These are phyloP conservation scores for Aegilops longissima DNA, from an alignment of 176 grass and related monocot species.

Conservation along the genomic window DNA sequence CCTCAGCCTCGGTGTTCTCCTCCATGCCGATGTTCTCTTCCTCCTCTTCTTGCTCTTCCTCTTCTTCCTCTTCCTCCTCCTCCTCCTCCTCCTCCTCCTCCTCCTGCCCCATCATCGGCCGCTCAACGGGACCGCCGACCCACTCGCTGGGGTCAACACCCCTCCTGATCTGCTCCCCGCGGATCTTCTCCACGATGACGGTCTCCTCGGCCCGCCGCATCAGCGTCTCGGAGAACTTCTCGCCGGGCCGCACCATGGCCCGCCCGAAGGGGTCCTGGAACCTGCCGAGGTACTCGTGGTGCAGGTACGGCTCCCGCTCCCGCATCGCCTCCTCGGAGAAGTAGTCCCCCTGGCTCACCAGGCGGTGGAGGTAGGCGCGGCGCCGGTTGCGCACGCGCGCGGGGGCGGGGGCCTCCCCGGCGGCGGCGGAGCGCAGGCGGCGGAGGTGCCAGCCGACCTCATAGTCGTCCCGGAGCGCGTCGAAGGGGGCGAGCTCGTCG, in stretches of 20 bases:
- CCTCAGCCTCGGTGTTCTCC: too few species aligned
- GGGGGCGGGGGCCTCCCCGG: neutral
- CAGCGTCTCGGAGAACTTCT: constrained; percentile 84
- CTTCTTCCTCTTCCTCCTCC: too few species aligned
- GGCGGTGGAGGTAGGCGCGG: constrained; percentile 69
- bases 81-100: too few species aligned
- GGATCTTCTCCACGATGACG: too few species aligned
- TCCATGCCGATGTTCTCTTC: too few species aligned
- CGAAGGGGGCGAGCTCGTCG: constrained; percentile 62
- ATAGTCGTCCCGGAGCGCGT: constrained; percentile 62
- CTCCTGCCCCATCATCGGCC: too few species aligned
- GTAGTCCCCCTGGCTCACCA: constrained; percentile 66
- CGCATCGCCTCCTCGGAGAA: constrained; percentile 96
- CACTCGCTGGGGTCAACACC: too few species aligned
- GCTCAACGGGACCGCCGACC: too few species aligned
- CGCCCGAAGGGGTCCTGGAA: constrained; percentile 76
- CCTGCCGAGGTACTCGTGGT: constrained; percentile 73
- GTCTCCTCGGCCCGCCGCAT: constrained; percentile 57
- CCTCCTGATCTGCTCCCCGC: too few species aligned
- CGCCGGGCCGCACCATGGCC: constrained; percentile 65
- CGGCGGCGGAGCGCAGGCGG: constrained; percentile 32
- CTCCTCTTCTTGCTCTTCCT: too few species aligned
- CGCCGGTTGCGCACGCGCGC: constrained; percentile 69
- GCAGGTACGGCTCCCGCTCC: constrained; percentile 87
- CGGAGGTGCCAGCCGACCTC: constrained; percentile 89